Evolutionary conservation across 2,329 filamentous ascomycete species (phyloP).

Genomic region (Massarina eburnea): DNA sequence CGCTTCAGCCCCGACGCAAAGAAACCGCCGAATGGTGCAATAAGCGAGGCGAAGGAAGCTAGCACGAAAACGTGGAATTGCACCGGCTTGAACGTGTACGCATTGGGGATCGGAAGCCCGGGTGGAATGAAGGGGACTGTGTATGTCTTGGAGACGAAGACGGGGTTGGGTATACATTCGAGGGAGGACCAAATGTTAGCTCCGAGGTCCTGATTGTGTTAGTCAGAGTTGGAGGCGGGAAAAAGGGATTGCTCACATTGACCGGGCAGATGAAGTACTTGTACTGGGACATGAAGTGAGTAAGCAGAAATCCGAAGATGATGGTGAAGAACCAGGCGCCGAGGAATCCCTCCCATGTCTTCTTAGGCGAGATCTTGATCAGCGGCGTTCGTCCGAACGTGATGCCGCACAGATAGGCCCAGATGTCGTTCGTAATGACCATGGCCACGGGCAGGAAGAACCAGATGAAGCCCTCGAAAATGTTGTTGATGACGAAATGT

Average conservation of each 20-base stretch:
- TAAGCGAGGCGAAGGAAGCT: constrained; percentile 91
- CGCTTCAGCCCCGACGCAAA: constrained; percentile 97
- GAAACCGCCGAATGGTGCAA: constrained; percentile 97
- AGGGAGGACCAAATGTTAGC: constrained; percentile 91
- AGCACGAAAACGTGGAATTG: constrained; percentile 91
- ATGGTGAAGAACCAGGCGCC: constrained; percentile 96
- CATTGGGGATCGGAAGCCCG: constrained; percentile 62
- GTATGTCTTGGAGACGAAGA: constrained; percentile 79
- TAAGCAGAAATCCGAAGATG: constrained; percentile 78
- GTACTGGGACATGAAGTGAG: constrained; percentile 82
- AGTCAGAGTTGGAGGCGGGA: neutral
- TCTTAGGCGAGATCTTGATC: constrained; percentile 97
- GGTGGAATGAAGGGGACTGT: constrained; percentile 57
- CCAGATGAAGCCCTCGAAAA: constrained; percentile 99
- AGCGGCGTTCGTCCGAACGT: constrained; percentile 94
- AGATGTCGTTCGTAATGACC: constrained; percentile 98
- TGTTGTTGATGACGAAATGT: constrained; percentile 99
- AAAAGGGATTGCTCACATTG: constrained; percentile 59
- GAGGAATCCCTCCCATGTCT: constrained; percentile 97
- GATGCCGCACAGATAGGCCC: constrained; percentile 96
- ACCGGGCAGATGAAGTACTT: constrained; percentile 99
- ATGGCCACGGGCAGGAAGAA: constrained; percentile 94
- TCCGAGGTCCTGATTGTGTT: constrained; percentile 67
- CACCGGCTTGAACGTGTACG: constrained; percentile 79
- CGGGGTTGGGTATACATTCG: constrained; percentile 86